Base-by-base conservation (phyloP, 2,329 filamentous ascomycete genomes). In the Colletotrichum sublineola region DNA sequence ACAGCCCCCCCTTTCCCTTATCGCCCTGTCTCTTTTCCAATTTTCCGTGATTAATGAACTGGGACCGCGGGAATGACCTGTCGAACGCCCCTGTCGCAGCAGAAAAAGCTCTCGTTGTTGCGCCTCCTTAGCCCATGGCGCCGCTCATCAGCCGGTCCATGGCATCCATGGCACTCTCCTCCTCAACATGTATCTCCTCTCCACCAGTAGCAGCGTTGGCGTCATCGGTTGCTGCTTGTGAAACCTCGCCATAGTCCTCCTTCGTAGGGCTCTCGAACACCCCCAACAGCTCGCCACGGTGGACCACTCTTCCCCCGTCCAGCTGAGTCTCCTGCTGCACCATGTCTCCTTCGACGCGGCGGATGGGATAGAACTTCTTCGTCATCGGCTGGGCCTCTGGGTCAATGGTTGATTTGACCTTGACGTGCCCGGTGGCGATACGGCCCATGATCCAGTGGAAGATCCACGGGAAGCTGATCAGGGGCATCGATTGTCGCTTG, bases 381-480 rank as follows among this genome's bases (percentile, higher is more conserved):
- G 67, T 36, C n/a, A 52, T 24, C 14, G 52, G 15, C 15, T 55
- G 62, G 9, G 46, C 67, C 33, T 66, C 62, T n/a, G 62, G 71
- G 50, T 71, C 42, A 40, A 73, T n/a, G 29, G 61, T 57, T 11
- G 71, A 44, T 18, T 50, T 62, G 44, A 36, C 52, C 64, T 53
- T 74, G 57, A 64, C 67, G 18, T 73, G 50, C 18, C 72, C 67
- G 1, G 71, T 89, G 1, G 92, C 93, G 76, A 97, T 91, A 60
- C 87, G 86, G 1, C 92, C 91, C 5, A 97, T 85, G 71, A 94
- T 88, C 56, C 88, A 86, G 15, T 91, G 86, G 75, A 98, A 97
- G 2, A 98, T 84, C 96, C 96, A 99, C 0, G 96, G 96, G 77
- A 98, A 98, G 71, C 92, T 96, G 76, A 98, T 96, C 11, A 98